Percentiles rank a stretch among this genome's conserved stretches.
Evolutionary conservation across 352 stramenopile species (phyloP).

Genomic region (Globisporangium barbulae): DNA sequence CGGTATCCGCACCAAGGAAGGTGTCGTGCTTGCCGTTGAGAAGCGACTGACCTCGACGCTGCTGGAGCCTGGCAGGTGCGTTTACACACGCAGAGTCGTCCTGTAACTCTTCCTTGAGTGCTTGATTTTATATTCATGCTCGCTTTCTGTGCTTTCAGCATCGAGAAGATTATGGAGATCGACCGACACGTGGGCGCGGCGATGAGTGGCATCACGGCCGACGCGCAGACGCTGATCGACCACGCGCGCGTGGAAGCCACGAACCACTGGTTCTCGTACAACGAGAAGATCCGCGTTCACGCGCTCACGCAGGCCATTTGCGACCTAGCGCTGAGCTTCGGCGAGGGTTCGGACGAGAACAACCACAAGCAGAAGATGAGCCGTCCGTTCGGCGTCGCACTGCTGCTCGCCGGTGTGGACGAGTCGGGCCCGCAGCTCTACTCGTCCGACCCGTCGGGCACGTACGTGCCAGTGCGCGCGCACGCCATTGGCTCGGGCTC

Average conservation of each 20-base stretch:
- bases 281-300: slow-evolving; percentile 98
- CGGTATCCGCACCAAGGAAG: slow-evolving; percentile 97
- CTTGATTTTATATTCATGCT: not conserved
- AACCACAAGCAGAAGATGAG: slow-evolving; percentile 98
- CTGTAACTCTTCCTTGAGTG: too few relatives aligned
- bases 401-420: slow-evolving; percentile 97
- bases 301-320: slow-evolving; percentile 98
- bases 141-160: slow-evolving; percentile 47
- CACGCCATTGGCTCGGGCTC: slow-evolving; percentile 98
- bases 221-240: slow-evolving; percentile 98
- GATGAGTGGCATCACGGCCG: slow-evolving; percentile 98
- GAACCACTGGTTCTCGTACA: slow-evolving; percentile 98
- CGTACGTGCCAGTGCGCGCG: slow-evolving; percentile 98
- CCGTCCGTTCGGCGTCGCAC: slow-evolving; percentile 97
- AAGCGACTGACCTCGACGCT: slow-evolving; percentile 97
- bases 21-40: slow-evolving; percentile 97
- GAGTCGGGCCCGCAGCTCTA: slow-evolving; percentile 94
- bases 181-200: slow-evolving; percentile 97
- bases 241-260: slow-evolving; percentile 98
- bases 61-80: slow-evolving; percentile 89
- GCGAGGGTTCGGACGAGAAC: slow-evolving; percentile 90
- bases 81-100: not conserved
- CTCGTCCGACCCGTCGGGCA: slow-evolving; percentile 97
- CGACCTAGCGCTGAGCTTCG: slow-evolving; percentile 97
- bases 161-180: slow-evolving; percentile 99